Evolutionary conservation across 2,329 filamentous ascomycete genomes (phyloP).

Genomic region (Thielaviopsis populi): DNA sequence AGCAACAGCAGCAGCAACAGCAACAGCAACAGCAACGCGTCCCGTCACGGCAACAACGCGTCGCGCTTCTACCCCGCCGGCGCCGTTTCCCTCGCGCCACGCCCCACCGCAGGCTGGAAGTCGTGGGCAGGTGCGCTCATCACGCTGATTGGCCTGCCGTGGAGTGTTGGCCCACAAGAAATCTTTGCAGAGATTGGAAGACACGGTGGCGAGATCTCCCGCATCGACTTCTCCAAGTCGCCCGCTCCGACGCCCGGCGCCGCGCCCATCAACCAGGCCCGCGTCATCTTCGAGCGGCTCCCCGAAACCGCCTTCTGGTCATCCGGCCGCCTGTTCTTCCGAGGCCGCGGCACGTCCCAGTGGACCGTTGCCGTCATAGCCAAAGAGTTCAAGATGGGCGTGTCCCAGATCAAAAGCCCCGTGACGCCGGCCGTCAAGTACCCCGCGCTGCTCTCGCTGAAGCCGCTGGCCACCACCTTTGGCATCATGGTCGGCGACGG

Average conservation of each 20-base stretch:
- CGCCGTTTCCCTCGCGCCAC: neutral
- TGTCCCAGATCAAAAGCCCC: conserved; percentile 9
- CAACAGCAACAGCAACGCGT: neutral
- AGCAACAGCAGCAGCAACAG: neutral
- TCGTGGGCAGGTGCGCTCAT: neutral
- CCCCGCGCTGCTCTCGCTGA: neutral
- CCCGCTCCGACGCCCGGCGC: neutral
- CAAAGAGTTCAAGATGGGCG: neutral
- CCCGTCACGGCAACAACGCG: neutral
- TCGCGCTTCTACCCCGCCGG: neutral
- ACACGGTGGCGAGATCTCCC: neutral
- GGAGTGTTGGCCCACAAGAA: neutral
- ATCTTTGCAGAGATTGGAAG: neutral
- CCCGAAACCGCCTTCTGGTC: conserved; percentile 1
- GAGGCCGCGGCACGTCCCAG: neutral
- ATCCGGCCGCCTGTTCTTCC: neutral
- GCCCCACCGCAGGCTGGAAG: conserved; percentile 1
- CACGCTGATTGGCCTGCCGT: neutral
- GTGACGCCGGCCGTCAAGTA: conserved; percentile 4
- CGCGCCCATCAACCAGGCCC: neutral
- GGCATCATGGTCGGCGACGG: conserved; percentile 6
- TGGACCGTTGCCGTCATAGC: neutral
- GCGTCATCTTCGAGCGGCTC: neutral
- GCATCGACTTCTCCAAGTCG: neutral
- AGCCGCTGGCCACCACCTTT: neutral